A percentile compares a stretch with the other conserved stretches of the same genome.
Evolutionary conservation across 2,329 filamentous ascomycete genomes (phyloP).

Genomic region (Monosporascus sp.): DNA sequence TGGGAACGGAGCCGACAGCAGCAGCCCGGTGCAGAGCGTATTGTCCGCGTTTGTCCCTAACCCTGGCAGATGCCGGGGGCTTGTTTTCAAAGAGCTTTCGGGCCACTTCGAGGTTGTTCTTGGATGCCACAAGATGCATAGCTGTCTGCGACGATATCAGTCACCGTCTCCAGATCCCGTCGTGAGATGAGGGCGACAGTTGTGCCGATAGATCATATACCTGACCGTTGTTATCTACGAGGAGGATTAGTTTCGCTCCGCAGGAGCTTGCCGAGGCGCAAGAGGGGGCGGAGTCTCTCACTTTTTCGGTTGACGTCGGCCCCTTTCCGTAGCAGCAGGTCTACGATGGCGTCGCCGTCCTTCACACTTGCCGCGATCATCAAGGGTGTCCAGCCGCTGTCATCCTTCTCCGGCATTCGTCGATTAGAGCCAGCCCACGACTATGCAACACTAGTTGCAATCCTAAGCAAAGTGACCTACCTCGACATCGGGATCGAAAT

Average conservation of each 20-base stretch:
- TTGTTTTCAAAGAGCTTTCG: conserved; percentile 69
- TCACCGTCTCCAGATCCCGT: background rate
- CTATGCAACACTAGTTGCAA: no score
- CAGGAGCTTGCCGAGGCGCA: background rate
- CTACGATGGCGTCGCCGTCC: conserved; percentile 63
- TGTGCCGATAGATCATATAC: conserved; percentile 25
- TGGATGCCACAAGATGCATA: conserved; percentile 87
- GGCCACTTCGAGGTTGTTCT: conserved; percentile 78
- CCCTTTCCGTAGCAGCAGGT: conserved; percentile 61
- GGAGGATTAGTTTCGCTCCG: background rate
- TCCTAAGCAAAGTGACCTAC: conserved; percentile 32
- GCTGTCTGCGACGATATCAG: conserved; percentile 54
- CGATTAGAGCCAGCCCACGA: background rate
- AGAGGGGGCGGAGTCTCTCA: conserved; percentile 17
- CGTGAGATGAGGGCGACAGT: background rate
- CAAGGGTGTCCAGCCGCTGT: conserved; percentile 73
- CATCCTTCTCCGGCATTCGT: conserved; percentile 42
- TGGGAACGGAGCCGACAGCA: conserved; percentile 81
- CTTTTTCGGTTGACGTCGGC: conserved; percentile 72
- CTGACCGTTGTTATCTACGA: conserved; percentile 60
- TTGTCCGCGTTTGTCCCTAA: conserved; percentile 83
- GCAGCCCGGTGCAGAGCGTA: conserved; percentile 88
- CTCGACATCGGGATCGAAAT: conserved; percentile 79
- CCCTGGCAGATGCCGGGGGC: conserved; percentile 64
- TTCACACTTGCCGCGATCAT: conserved; percentile 77